These are phyloP conservation scores for Gonium pectorale DNA, from an alignment of 139 green algal genomes.

Conservation along the genomic window DNA sequence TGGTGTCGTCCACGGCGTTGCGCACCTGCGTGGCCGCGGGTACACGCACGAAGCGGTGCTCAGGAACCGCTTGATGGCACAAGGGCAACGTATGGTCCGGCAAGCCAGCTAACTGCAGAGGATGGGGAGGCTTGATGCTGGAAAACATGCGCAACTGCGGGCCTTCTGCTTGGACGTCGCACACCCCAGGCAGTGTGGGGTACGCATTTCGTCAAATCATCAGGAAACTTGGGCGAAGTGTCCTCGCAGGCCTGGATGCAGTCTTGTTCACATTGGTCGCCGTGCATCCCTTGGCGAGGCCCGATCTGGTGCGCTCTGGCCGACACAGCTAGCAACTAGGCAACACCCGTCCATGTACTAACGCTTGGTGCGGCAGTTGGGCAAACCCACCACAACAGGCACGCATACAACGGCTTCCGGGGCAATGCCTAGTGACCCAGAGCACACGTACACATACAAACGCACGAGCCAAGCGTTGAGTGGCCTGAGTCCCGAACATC, in stretches of 20 bases:
- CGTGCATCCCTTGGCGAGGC: no score
- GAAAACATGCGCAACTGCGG: no score
- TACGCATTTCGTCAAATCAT: background rate
- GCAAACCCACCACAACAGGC: background rate
- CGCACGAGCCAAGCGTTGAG: background rate
- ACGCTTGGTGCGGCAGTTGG: background rate
- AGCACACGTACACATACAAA: background rate
- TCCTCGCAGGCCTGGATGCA: background rate
- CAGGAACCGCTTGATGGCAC: background rate
- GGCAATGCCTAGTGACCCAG: background rate
- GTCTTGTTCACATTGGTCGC: no score
- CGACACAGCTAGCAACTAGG: no score
- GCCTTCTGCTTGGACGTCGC: background rate
- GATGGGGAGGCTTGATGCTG: no score
- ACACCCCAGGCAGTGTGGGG: background rate
- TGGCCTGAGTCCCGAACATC: background rate
- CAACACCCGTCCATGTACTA: no score
- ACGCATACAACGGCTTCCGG: background rate
- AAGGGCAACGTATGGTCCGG: background rate
- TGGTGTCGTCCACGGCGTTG: slow-evolving; percentile 7
- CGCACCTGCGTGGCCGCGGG: background rate
- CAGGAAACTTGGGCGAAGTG: background rate
- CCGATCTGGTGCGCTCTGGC: no score
- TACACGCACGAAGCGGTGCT: no score
- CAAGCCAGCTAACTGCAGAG: background rate